Evolutionary conservation across 352 stramenopile species (phyloP).

Genomic region (Pilasporangium apinafurcum): DNA sequence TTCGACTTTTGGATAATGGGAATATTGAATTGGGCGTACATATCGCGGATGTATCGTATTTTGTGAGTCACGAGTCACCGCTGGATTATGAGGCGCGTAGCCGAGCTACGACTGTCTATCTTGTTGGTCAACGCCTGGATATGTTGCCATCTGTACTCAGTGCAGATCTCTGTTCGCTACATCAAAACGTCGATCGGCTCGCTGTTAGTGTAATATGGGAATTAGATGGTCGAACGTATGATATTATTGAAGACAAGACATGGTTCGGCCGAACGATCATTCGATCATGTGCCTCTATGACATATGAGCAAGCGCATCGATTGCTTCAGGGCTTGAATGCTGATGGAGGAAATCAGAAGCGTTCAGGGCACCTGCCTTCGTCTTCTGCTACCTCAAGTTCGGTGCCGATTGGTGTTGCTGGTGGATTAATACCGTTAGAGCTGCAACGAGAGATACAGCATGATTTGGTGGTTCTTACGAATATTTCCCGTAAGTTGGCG

Average conservation of each 20-base stretch:
- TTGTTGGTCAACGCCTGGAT: constrained; percentile 92
- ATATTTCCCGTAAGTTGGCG: constrained; percentile 57
- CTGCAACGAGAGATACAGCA: constrained; percentile 47
- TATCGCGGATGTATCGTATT: constrained; percentile 99
- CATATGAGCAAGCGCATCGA: constrained; percentile 78
- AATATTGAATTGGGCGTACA: constrained; percentile 95
- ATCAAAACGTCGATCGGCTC: constrained; percentile 84
- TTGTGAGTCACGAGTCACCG: constrained; percentile 92
- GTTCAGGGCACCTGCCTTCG: no score
- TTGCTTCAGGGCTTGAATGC: constrained; percentile 63
- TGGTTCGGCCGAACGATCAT: constrained; percentile 95
- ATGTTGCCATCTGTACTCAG: constrained; percentile 91
- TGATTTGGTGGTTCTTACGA: constrained; percentile 53
- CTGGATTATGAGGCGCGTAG: constrained; percentile 93
- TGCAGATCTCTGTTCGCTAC: constrained; percentile 88
- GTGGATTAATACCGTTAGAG: constrained; percentile 45
- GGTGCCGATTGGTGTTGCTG: constrained; percentile 39
- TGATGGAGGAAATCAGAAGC: constrained; percentile 26
- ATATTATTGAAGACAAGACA: constrained; percentile 46
- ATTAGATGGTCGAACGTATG: constrained; percentile 59
- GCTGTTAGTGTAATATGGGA: constrained; percentile 92
- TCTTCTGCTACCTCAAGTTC: constrained; percentile 2
- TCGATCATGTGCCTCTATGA: constrained; percentile 90
- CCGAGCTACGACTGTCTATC: constrained; percentile 95
- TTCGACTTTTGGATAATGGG: constrained; percentile 64